Evolutionary conservation across 352 stramenopile genomes (phyloP), one percentile per base, ranked within the genome.

Genomic region (Pythium brachiatum): DNA sequence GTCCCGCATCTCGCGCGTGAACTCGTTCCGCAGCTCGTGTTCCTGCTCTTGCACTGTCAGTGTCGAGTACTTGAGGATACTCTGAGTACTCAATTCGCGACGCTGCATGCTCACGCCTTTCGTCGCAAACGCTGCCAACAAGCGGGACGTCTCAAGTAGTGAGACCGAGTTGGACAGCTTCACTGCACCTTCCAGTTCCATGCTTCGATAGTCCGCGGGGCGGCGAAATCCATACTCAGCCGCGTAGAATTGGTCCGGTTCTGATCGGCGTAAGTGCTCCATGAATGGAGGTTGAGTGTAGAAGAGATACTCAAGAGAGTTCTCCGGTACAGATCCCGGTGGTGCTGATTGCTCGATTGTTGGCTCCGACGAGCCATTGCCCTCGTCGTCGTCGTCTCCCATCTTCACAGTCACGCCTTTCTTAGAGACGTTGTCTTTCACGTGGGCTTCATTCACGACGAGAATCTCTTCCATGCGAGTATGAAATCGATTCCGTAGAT

Each of bases 401-500:
- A 66, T 69, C 0, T 69, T 61, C 2, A 92, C 66, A 1, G 83
- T 91, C 6, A 92, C 69, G 1, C 84, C 84, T 48, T 87, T 88
- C 55, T 94, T 94, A 7, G 79, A 91, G 2, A 92, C 83, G 31
- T 94, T 94, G 20, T 86, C 82, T 43, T 94, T 94, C 11, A 87
- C 59, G 18, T 86, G 68, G 18, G 74, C 70, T 21, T 87, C 79
- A 3, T 80, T 82, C 8, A 81, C 73, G 4, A 78, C 70, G 0
- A 89, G 60, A 25, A 93, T 73, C 50, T 94, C 84, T 57, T 93
- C 83, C 76, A 96, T 89, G 29, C 82, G 70, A 25, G 81, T 34
- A 23, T 96, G 81, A 44, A 97, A 97, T 23, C 89, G 86, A 68
- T 96, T 90, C 11, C 88, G 79, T 34, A 97, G 69, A 55, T 79